Evolutionary conservation across 768 basidiomycete species (phyloP).

Genomic region (Obba rivulosa): DNA sequence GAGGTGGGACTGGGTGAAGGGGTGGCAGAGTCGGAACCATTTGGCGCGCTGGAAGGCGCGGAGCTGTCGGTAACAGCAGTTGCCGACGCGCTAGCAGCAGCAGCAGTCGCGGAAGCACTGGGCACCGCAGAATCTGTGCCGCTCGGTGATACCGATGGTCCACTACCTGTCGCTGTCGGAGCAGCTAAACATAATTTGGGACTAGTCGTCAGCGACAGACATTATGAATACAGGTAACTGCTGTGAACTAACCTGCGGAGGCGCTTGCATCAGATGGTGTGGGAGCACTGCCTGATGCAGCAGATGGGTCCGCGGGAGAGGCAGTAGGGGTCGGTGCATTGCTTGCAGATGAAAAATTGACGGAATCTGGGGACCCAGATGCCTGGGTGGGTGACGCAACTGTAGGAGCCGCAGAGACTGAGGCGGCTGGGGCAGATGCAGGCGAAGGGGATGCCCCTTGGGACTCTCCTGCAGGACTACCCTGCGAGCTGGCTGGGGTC

Average conservation of each 20-base stretch:
- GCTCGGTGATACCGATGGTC: neutral
- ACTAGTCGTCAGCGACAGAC: too few species aligned
- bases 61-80: constrained; percentile 6
- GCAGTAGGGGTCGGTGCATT: constrained; percentile 1
- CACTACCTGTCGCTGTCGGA: too few species aligned
- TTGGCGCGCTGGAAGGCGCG: constrained; percentile 9
- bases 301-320: constrained; percentile 1
- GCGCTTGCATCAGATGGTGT: too few species aligned
- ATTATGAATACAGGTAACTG: too few species aligned
- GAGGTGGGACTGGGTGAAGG: constrained; percentile 15
- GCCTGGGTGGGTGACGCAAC: neutral
- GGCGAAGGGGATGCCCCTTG: constrained; percentile 6
- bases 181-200: too few species aligned
- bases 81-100: constrained; percentile 1
- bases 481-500: neutral
- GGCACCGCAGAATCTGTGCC: neutral
- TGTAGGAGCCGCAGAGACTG: neutral
- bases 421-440: constrained; percentile 5
- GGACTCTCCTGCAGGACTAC: neutral
- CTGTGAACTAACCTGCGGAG: too few species aligned
- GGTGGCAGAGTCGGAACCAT: constrained; percentile 5
- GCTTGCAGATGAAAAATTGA: neutral
- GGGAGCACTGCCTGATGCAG: neutral
- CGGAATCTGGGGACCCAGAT: constrained; percentile 1
- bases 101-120: constrained; percentile 5